Base-by-base conservation (phyloP, 371 early-diverging fungal species). In the Saksenaea vasiformis region DNA sequence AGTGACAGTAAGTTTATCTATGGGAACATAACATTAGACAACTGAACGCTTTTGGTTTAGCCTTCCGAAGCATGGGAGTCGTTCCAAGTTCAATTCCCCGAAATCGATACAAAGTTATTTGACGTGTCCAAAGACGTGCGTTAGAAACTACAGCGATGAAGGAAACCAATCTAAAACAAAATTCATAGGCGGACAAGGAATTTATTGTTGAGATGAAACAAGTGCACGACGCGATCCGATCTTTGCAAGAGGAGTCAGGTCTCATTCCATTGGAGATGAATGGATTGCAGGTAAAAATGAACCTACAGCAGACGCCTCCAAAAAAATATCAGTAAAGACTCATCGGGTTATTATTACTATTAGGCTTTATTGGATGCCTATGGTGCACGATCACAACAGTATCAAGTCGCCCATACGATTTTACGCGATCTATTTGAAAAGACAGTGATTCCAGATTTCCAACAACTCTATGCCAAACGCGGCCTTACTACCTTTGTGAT, bases 331-430 rank as follows among this genome's bases (percentile, higher is more conserved):
- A 31, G 28, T 36, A 58, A 19, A 22, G 19, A 41, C 15, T 37
- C 8, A 0, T 5, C n/a, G n/a, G 34, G 44, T 15, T 26, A 15
- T 27, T 37, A 19, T 65, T 5, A 38, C 26, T 59, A 17, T 5
- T 53, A 70, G 74, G 41, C 65, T 17, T 54, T 80, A 27, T 59
- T 54, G 22, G 56, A 70, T 31, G 58, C 58, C 34, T 76, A 80
- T 55, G 80, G 80, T 36, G 56, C 56, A n/a, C 41, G 66, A 11
- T 80, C 80, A 15, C 35, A 60, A 0, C 69, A 80, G 61, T 77
- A 77, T 58, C 60, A 70, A 53, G 69, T 68, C 44, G 80, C 73
- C 4, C 58, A 67, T 28, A 35, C 58, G 2, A 65, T 75, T 27
- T 15, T 77, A 24, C 65, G 58, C n/a, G 60, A 69, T 47, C 66